Evolutionary conservation across 768 basidiomycete species (phyloP).

Genomic region (Amanita phalloides): DNA sequence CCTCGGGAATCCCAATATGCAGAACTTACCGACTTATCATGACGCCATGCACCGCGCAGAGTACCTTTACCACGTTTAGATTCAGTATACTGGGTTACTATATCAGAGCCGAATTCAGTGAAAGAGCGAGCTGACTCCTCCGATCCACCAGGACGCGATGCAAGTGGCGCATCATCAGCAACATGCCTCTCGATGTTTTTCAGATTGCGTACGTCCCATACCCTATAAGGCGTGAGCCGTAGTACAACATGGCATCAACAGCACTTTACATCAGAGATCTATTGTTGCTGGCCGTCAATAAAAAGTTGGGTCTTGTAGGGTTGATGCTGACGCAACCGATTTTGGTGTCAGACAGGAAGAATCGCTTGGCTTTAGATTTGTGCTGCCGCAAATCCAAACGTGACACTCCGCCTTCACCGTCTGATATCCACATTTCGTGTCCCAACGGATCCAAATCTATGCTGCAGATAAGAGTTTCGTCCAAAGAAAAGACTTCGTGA

Average conservation of each 20-base stretch:
- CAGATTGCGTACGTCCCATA: constrained; percentile 76
- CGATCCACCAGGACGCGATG: constrained; percentile 16
- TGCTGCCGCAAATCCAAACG: constrained; percentile 68
- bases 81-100: constrained; percentile 36
- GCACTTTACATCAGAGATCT: constrained; percentile 52
- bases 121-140: not conserved
- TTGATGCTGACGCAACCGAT: constrained; percentile 77
- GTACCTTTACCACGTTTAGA: constrained; percentile 42
- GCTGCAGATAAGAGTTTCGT: constrained; percentile 53
- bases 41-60: constrained; percentile 55
- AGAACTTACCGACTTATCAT: constrained; percentile 71
- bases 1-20: constrained; percentile 84
- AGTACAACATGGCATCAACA: not conserved
- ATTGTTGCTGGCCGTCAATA: constrained; percentile 71
- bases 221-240: constrained; percentile 25
- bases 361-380: constrained; percentile 44
- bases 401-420: constrained; percentile 57
- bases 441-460: constrained; percentile 61
- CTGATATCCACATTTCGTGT: constrained; percentile 80
- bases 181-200: constrained; percentile 26
- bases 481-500: constrained; percentile 53
- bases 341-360: constrained; percentile 58
- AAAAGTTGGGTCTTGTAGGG: constrained; percentile 50
- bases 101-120: constrained; percentile 29
- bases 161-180: constrained; percentile 16